These are phyloP conservation scores for Piloderma croceum DNA, from an alignment of 768 basidiomycete species.

Conservation along the genomic window DNA sequence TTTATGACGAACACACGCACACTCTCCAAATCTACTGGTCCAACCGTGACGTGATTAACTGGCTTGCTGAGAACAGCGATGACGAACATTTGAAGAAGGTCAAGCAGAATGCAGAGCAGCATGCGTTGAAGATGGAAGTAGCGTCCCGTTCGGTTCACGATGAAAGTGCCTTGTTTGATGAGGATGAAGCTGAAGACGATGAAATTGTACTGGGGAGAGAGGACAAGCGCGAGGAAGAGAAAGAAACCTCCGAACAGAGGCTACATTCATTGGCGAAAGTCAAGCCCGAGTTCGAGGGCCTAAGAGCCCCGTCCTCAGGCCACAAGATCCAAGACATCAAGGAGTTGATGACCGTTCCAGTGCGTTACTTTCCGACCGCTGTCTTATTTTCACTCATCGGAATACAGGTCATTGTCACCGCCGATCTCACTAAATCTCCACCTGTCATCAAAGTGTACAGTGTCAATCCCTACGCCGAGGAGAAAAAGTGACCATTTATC, in stretches of 20 bases:
- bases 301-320: constrained; percentile 65
- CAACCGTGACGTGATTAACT: constrained; percentile 85
- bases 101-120: constrained; percentile 86
- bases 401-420: constrained; percentile 83
- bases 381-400: constrained; percentile 3
- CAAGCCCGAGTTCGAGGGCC: constrained; percentile 77
- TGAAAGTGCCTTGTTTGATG: constrained; percentile 83
- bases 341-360: constrained; percentile 90
- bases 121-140: constrained; percentile 88
- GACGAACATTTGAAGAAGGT: constrained; percentile 95
- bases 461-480: constrained; percentile 81
- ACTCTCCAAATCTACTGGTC: constrained; percentile 97
- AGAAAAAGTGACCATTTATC: constrained; percentile 46
- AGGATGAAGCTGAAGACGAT: constrained; percentile 79
- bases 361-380: constrained; percentile 34
- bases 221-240: constrained; percentile 34
- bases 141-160: constrained; percentile 80
- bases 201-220: constrained; percentile 73
- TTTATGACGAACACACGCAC: constrained; percentile 92
- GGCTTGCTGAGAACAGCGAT: constrained; percentile 92
- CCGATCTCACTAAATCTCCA: constrained; percentile 91
- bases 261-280: constrained; percentile 69
- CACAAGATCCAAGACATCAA: constrained; percentile 95
- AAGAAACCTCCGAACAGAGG: constrained; percentile 74
- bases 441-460: constrained; percentile 97